Conservation (phyloP, 371 early-diverging fungal genomes). For the Zychaea mexicana region DNA sequence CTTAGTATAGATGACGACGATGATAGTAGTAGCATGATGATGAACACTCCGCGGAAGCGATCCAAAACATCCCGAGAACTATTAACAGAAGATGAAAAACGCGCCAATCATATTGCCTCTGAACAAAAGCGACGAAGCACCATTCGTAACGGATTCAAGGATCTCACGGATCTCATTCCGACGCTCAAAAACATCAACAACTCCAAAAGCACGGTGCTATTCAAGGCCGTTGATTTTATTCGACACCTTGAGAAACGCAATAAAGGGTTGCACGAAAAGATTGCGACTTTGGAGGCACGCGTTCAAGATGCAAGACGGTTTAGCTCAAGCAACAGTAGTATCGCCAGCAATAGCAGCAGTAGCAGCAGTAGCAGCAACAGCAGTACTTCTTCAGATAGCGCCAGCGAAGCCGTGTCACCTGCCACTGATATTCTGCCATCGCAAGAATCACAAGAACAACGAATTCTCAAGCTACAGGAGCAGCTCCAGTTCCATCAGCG, state of each 20-base stretch:
- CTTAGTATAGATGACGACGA: not conserved
- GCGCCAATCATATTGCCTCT: constrained; percentile 90
- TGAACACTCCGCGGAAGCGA: constrained; percentile 11
- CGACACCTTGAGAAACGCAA: constrained; percentile 52
- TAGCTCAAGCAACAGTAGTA: constrained; percentile 3
- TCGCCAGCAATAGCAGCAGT: not conserved
- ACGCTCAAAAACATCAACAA: constrained; percentile 62
- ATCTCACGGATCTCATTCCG: constrained; percentile 82
- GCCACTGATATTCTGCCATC: constrained; percentile 30
- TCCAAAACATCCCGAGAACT: constrained; percentile 59
- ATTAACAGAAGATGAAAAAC: constrained; percentile 85
- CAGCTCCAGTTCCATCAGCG: constrained; percentile 38
- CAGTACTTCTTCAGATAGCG: not conserved
- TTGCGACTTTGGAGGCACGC: constrained; percentile 47
- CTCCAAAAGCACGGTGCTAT: constrained; percentile 59
- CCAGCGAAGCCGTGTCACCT: constrained; percentile 9
- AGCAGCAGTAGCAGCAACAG: not conserved
- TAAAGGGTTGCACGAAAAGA: constrained; percentile 49
- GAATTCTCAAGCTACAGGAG: constrained; percentile 37
- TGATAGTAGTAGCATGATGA: not conserved
- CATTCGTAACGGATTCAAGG: constrained; percentile 82
- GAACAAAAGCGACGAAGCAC: constrained; percentile 90
- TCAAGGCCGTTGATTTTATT: constrained; percentile 60
- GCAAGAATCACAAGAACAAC: constrained; percentile 43
- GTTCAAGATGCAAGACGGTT: constrained; percentile 31